A percentile compares a stretch with the other conserved stretches of the same genome.
Conservation (phyloP, 1,284 basidiomycete species). For the Sporisorium scitamineum region DNA sequence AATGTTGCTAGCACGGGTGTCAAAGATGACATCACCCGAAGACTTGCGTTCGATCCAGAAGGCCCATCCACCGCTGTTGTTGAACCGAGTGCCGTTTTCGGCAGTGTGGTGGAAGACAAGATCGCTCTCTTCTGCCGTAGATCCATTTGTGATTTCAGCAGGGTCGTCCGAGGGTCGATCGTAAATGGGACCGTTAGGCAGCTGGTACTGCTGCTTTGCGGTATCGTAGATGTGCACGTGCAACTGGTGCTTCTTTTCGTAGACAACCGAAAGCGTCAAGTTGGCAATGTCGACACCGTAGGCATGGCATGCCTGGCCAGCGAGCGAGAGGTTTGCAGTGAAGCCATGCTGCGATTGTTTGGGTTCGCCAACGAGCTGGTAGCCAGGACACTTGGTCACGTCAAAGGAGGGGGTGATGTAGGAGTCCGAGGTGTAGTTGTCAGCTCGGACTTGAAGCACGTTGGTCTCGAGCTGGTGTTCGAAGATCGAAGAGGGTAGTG, state of each 20-base stretch:
- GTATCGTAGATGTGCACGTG: constrained; percentile 81
- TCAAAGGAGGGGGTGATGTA: constrained; percentile 39
- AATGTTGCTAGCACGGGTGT: constrained; percentile 73
- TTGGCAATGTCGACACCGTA: constrained; percentile 78
- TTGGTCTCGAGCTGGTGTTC: constrained; percentile 31
- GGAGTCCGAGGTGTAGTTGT: constrained; percentile 7
- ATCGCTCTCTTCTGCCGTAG: constrained; percentile 51
- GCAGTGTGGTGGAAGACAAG: constrained; percentile 77
- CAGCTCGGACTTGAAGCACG: constrained; percentile 21
- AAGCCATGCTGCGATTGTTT: constrained; percentile 71
- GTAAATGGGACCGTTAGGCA: constrained; percentile 76
- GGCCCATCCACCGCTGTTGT: constrained; percentile 74
- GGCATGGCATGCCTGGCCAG: constrained; percentile 77
- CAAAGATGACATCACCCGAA: constrained; percentile 76
- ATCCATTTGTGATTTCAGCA: constrained; percentile 25
- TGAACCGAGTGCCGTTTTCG: constrained; percentile 58
- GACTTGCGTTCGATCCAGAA: constrained; percentile 79
- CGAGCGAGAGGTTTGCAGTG: constrained; percentile 74
- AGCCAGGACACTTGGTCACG: constrained; percentile 46
- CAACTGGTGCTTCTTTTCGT: constrained; percentile 73
- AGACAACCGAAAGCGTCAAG: constrained; percentile 77
- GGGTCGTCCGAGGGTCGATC: constrained; percentile 73
- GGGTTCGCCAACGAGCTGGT: constrained; percentile 44
- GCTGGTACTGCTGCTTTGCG: constrained; percentile 75
- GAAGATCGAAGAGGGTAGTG: constrained; percentile 29